Base-by-base conservation (phyloP, 768 basidiomycete species). In the Hypholoma sublateritium region DNA sequence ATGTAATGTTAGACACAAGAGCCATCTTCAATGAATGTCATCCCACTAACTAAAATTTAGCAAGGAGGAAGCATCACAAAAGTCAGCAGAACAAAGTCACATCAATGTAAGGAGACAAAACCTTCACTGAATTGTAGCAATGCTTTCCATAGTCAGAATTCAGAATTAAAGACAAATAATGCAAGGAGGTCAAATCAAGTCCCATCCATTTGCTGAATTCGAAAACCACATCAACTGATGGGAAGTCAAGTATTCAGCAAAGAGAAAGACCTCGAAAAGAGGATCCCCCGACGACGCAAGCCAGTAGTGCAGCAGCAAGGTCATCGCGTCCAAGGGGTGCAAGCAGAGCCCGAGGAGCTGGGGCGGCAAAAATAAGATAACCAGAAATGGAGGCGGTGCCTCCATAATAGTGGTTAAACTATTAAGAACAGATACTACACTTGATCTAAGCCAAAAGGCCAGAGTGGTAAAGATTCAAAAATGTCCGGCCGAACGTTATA, bases 381-480 rank as follows among this genome's bases (percentile, higher is more conserved):
- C 78, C 78, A 78, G 59, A 35, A 78, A 78, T 79, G 74, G 72
- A 72, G 75, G 75, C 78, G 69, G 75, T 80, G 79, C 75, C 77
- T 69, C 73, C 76, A 79, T 79, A 80, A 80, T 80, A 80, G 79
- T 78, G 78, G 78, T 86, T 85, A 85, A 84, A 85, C 83, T 85
- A 84, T 85, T 85, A 88, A 91, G 88, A 90, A 91, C 89, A 92
- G 89, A 91, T 92, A 91, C 89, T 91, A 91, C 89, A 91, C 89
- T 91, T 91, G 89, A 91, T 91, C 89, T 90, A 91, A 91, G 89
- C 89, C 89, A 91, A 89, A 88, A 89, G 88, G 87, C 88, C 88
- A 89, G 88, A 89, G 88, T 88, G 88, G 87, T 88, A 79, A 86
- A 57, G 80, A 77, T 61, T 65, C 58, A 32, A 34, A 17, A 53